Percentiles rank a stretch among this genome's conserved stretches.
These are phyloP conservation scores for Botrytis tulipae DNA, from an alignment of 2,329 filamentous ascomycete genomes.

Conservation along the genomic window DNA sequence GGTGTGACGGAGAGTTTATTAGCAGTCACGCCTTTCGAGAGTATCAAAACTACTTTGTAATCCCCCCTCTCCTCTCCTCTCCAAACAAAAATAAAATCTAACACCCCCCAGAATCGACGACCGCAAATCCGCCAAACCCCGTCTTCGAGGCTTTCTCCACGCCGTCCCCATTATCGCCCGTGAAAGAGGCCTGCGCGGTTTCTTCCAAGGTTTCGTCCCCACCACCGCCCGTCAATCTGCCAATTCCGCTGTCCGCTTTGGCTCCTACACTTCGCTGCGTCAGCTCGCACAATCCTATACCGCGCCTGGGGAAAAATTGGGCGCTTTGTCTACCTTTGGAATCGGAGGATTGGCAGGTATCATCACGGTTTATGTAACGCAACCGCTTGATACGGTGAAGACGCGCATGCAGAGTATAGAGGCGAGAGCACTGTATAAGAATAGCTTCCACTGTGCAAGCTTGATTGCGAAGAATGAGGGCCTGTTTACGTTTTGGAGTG, in stretches of 20 bases:
- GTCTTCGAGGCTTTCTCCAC: conserved; percentile 89
- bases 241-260: conserved; percentile 89
- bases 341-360: conserved; percentile 86
- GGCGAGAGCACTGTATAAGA: conserved; percentile 76
- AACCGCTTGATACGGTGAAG: conserved; percentile 88
- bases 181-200: conserved; percentile 84
- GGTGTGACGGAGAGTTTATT: conserved; percentile 91
- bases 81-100: neutral
- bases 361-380: conserved; percentile 80
- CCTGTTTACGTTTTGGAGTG: conserved; percentile 87
- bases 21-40: conserved; percentile 95
- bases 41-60: conserved; percentile 92
- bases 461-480: conserved; percentile 89
- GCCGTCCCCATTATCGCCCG: conserved; percentile 82
- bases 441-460: conserved; percentile 78
- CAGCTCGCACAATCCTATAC: conserved; percentile 91
- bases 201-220: conserved; percentile 95
- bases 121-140: conserved; percentile 78
- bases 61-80: neutral
- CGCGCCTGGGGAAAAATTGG: conserved; percentile 91
- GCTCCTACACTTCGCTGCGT: conserved; percentile 84
- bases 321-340: conserved; percentile 81
- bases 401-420: conserved; percentile 97
- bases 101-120: conserved; percentile 73
- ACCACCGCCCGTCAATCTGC: conserved; percentile 93